A percentile compares a stretch with the other conserved stretches of the same genome.
phyloP scores from a whole-genome alignment of 805 yeast species.

The Kodamaea sagamina region DNA sequence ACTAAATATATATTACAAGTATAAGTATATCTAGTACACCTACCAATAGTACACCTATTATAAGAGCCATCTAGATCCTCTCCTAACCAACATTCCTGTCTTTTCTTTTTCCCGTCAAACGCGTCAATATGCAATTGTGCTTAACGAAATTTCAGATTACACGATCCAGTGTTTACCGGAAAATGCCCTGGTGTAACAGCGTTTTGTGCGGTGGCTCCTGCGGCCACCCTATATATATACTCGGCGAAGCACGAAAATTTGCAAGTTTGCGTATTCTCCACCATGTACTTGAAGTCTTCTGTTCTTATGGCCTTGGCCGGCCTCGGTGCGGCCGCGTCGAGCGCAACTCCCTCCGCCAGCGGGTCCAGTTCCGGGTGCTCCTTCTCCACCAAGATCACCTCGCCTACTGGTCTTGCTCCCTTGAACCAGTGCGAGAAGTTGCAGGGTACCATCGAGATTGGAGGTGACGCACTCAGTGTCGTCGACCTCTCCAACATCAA shows the following conservation, averaged over 20 bases:
- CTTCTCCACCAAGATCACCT: conserved; percentile 41
- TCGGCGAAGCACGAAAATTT: not conserved
- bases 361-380: conserved; percentile 31
- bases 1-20: no score
- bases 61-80: no score
- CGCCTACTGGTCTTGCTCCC: conserved; percentile 35
- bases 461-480: conserved; percentile 25
- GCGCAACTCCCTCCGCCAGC: conserved; percentile 13
- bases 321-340: conserved; percentile 8
- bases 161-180: not conserved
- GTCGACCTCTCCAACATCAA: conserved; percentile 25
- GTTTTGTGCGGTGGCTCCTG: not conserved
- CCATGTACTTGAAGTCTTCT: conserved; percentile 11
- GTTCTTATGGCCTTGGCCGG: conserved; percentile 12
- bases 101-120: not conserved
- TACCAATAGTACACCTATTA: no score
- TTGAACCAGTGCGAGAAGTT: conserved; percentile 44
- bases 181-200: not conserved
- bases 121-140: conserved; percentile 5
- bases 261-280: not conserved
- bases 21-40: no score
- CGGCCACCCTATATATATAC: not conserved
- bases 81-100: not conserved
- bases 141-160: conserved; percentile 1
- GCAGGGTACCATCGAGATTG: conserved; percentile 40